Evolutionary conservation across 2,329 filamentous ascomycete species (phyloP), one percentile per base, ranked within the genome.

Genomic region (Neofusicoccum umdonicola): DNA sequence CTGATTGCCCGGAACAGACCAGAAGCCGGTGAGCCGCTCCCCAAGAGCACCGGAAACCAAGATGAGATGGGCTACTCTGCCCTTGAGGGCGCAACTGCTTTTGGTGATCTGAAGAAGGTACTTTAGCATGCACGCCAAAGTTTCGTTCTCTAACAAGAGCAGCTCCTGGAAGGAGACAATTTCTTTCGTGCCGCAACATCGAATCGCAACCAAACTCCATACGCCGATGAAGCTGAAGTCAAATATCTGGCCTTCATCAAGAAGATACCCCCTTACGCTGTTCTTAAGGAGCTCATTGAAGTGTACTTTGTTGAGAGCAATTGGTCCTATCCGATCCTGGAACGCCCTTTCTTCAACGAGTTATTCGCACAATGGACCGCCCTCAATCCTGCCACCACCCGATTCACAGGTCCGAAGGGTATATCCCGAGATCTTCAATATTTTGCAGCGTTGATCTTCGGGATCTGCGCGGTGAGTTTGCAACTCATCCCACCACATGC

Each of bases 221-320:
- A 58, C n/a, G 27, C 41, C 13, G 27, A 45, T 19, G 54, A 58
- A n/a, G 54, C 54, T 31, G 54, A 58, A 17, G 31, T 35, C 4
- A 58, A 58, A 19, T 58, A 58, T 1, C 19, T 58, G 9, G 54
- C 39, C 2, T 58, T 58, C 22, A 34, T 58, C 39, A 58, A 45
- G 13, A 58, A 35, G 15, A 13, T 58, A 7, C 54, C 54, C 3
- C 9, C 54, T 31, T 7, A n/a, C 4, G 1, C 19, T 11, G 22
- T 44, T 12, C 22, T 58, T 7, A 12, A 45, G 8, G 54, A 58
- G 15, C 54, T 58, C 15, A 44, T 45, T 17, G 54, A 45, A 3
- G 39, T 58, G 22, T 58, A 58, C 27, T 58, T 58, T 34, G 22
- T 44, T 34, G 54, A 58, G 39, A 58, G 54, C 54, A 58, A 58